Evolutionary conservation across 2,329 filamentous ascomycete species (phyloP), one percentile per base, ranked within the genome.

Genomic region (Lachnellula suecica): DNA sequence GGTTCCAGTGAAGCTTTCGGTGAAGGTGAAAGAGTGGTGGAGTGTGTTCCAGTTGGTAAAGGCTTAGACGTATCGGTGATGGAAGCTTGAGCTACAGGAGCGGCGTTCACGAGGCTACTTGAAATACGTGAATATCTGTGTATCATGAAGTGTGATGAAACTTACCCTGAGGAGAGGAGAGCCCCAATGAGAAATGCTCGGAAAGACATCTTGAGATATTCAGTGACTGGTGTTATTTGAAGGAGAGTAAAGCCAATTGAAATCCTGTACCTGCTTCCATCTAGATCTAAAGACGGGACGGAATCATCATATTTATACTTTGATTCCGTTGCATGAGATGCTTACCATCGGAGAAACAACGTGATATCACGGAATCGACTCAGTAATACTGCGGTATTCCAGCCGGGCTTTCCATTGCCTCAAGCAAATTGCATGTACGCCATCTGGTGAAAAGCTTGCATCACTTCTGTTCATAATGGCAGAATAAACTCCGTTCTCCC

Each of bases 161-260:
- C 31, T 37, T 47, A 47, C 44, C 44, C 31, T 20, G 34, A 11
- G 4, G 44, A 47, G 29, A 47, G 17, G 27, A 47, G 37, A 34
- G 27, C 31, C 27, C 27, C 20, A 11, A 47, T 11, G 19, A 47
- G 29, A 20, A 38, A 17, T 20, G 44, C 19, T 37, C 44, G 44
- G 20, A 47, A 11, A 47, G 44, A 47, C 44, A 47, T 47, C 13
- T 47, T 47, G 25, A 24, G 37, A 23, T 13, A n/a, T 17, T 3
- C n/a, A 38, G 20, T 19, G 11, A 22, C 27, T 35, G 44, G 11
- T 29, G n/a, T 29, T 15, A 19, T 17, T 47, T 11, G 17, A 40
- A 2, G 37, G 37, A 11, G 37, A 4, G n/a, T 40, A 40, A 9
- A 13, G 11, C 15, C 19, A 7, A 40, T 5, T 19, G 37, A 40